Percentiles rank a stretch among this genome's conserved stretches.
These are phyloP conservation scores for Fimicolochytrium jonesii DNA, from an alignment of 192 early-diverging fungal genomes.

Conservation along the genomic window DNA sequence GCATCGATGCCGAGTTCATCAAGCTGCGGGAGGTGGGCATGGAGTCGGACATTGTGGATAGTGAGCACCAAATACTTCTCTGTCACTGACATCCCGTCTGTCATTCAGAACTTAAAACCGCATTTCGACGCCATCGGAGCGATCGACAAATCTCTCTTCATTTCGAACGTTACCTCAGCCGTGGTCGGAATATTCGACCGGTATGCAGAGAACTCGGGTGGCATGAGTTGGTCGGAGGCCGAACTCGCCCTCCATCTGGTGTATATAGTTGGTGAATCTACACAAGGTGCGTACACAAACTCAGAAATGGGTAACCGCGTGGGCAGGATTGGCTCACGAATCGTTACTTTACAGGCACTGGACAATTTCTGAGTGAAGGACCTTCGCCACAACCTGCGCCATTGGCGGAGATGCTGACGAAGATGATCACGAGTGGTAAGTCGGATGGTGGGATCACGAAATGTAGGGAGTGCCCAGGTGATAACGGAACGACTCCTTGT, in stretches of 20 bases:
- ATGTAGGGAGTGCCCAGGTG: too few species aligned
- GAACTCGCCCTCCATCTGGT: conserved; percentile 73
- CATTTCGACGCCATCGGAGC: conserved; percentile 64
- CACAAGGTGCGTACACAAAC: conserved; percentile 46
- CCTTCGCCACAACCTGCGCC: conserved; percentile 33
- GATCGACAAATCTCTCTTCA: conserved; percentile 62
- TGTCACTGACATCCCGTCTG: too few species aligned
- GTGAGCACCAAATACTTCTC: not conserved
- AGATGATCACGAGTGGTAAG: conserved; percentile 62
- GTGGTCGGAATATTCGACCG: conserved; percentile 60
- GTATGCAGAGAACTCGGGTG: conserved; percentile 29
- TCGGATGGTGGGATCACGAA: too few species aligned
- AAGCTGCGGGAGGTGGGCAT: conserved; percentile 61
- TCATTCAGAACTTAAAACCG: conserved; percentile 34
- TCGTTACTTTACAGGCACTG: too few species aligned
- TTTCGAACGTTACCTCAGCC: conserved; percentile 54
- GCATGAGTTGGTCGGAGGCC: conserved; percentile 62
- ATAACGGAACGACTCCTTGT: too few species aligned
- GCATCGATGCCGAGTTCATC: conserved; percentile 70
- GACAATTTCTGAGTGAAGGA: too few species aligned
- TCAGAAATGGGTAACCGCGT: not conserved
- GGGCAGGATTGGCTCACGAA: too few species aligned
- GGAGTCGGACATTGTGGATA: not conserved
- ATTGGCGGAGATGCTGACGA: conserved; percentile 55
- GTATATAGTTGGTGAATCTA: conserved; percentile 67